A percentile compares a stretch with the other conserved stretches of the same genome.
phyloP scores from a whole-genome alignment of 257 asterid genomes.

The Coffea eugenioides region DNA sequence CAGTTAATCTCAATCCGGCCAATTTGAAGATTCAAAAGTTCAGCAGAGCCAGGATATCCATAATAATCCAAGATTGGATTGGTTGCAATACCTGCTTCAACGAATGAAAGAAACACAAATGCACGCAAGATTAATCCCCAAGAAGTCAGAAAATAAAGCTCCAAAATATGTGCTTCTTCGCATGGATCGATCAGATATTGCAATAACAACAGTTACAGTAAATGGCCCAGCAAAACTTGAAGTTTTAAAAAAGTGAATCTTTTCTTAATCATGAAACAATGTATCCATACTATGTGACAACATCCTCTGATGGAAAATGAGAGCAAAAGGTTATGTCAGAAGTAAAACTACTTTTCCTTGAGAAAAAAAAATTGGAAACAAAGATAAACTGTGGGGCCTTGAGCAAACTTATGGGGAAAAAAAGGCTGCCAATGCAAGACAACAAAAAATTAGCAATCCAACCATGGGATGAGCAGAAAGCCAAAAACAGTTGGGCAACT shows the following conservation, averaged over 20 bases:
- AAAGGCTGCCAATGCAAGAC: background rate
- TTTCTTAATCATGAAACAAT: background rate
- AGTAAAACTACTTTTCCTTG: background rate
- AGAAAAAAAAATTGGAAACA: background rate
- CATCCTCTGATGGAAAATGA: background rate
- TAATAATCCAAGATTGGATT: background rate
- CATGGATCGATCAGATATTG: background rate
- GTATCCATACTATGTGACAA: background rate
- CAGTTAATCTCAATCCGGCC: slow-evolving; percentile 6
- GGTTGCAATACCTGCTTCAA: background rate
- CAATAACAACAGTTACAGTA: background rate
- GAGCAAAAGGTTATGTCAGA: background rate
- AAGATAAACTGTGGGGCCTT: too few species aligned
- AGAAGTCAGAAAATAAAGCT: background rate
- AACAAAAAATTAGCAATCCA: background rate
- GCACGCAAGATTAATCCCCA: background rate
- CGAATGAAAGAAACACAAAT: background rate
- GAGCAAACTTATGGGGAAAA: background rate
- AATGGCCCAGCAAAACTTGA: background rate
- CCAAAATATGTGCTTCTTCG: background rate
- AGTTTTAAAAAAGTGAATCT: background rate
- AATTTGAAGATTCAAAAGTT: background rate
- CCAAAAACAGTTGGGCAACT: background rate
- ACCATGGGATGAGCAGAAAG: background rate
- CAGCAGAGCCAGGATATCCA: background rate